Conservation (phyloP, 768 basidiomycete genomes). For the Phaeotremella skinneri region DNA sequence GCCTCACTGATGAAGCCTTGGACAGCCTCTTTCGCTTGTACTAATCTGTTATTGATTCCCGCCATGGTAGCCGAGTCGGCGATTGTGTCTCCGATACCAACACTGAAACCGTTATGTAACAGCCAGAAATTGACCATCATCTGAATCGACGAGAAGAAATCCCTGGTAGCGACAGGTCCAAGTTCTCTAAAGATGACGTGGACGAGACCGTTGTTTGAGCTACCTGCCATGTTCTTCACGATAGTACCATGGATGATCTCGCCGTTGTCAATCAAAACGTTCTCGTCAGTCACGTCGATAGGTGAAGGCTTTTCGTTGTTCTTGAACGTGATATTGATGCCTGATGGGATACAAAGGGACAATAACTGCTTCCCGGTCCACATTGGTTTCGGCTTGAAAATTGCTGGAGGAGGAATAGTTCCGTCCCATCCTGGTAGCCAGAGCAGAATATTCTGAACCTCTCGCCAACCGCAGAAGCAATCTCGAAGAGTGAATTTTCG, state of each 20-base stretch:
- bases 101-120: conserved; percentile 97
- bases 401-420: conserved; percentile 81
- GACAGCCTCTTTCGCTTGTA: conserved; percentile 76
- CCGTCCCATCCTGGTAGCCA: conserved; percentile 99
- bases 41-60: conserved; percentile 77
- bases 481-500: conserved; percentile 96
- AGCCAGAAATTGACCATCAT: conserved; percentile 98
- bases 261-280: conserved; percentile 94
- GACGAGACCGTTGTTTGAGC: conserved; percentile 81
- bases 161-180: conserved; percentile 84
- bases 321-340: conserved; percentile 68
- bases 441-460: conserved; percentile 93
- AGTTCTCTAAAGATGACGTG: conserved; percentile 98
- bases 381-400: conserved; percentile 91
- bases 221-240: conserved; percentile 98
- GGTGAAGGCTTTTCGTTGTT: conserved; percentile 69
- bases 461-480: conserved; percentile 89
- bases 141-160: conserved; percentile 89
- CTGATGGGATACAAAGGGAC: conserved; percentile 85
- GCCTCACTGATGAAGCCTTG: conserved; percentile 74
- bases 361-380: conserved; percentile 99
- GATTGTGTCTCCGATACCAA: conserved; percentile 98
- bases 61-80: conserved; percentile 86
- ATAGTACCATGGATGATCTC: conserved; percentile 93
- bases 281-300: conserved; percentile 84